Evolutionary conservation across 805 yeast genomes (phyloP).

Genomic region (Cephaloascus fragrans): DNA sequence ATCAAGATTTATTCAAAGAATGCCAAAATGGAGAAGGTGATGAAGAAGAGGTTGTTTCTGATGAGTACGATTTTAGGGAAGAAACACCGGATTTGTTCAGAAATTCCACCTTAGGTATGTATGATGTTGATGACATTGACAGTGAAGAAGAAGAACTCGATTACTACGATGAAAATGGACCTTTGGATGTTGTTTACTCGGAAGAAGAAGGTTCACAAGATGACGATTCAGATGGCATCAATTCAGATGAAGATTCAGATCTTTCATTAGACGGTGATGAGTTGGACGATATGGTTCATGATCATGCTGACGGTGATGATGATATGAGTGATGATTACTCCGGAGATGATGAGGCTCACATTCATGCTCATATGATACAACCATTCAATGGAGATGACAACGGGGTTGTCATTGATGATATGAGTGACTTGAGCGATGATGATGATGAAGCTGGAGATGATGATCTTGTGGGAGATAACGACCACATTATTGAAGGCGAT

Average conservation of each 20-base stretch:
- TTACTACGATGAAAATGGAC: conserved; percentile 21
- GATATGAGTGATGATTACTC: conserved; percentile 3
- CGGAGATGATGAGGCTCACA: conserved; percentile 1
- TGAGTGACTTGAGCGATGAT: conserved; percentile 12
- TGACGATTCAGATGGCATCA: neutral
- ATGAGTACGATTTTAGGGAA: conserved; percentile 53
- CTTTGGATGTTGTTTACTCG: conserved; percentile 20
- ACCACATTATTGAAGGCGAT: neutral
- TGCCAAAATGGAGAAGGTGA: conserved; percentile 37
- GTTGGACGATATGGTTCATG: conserved; percentile 2
- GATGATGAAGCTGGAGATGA: conserved; percentile 7
- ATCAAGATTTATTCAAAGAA: conserved; percentile 48
- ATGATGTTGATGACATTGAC: conserved; percentile 68
- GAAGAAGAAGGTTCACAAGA: neutral
- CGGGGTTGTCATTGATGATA: conserved; percentile 9
- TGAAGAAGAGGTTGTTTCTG: conserved; percentile 33
- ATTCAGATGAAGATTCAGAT: conserved; percentile 2
- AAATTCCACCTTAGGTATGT: conserved; percentile 91
- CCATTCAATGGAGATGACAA: conserved; percentile 7
- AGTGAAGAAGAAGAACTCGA: conserved; percentile 48
- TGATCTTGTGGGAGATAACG: conserved; percentile 9
- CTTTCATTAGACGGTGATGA: conserved; percentile 2
- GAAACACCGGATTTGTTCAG: conserved; percentile 77
- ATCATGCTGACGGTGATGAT: conserved; percentile 7
- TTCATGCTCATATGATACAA: conserved; percentile 4